Evolutionary conservation across 2,329 filamentous ascomycete species (phyloP), one percentile per base, ranked within the genome.

Genomic region (Colletotrichum abscissum): DNA sequence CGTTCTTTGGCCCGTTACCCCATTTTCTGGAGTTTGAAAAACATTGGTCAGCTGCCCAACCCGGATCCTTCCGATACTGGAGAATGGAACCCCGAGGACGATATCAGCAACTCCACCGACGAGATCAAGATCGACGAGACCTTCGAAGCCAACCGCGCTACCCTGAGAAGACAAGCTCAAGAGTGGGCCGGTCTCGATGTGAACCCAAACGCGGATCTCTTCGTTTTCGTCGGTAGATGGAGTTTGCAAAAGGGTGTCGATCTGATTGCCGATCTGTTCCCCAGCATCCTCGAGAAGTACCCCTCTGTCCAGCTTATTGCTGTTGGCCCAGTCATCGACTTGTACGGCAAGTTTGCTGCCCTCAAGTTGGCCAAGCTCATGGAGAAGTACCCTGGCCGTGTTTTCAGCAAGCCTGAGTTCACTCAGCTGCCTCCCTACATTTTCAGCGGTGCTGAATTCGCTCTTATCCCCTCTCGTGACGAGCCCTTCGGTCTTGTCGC

Each of bases 211-310:
- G 91, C 91, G 2, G 90, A 93, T 71, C 84, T 93, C 9, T 88
- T 93, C 75, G 91, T 93, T 9, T 93, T 93, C 76, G 91, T 93
- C 57, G 91, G 91, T 71, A 88, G 91, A 74, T 93, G 91, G 91
- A 91, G 88, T 11, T 88, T 91, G 85, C 91, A 93, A 77, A 93
- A 93, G 79, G 91, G 91, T 66, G 86, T 93, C 64, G 91, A 93
- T 78, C 82, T 93, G 63, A 92, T 93, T 76, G 91, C 91, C 22
- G 91, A 93, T 77, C 89, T 92, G 52, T 91, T 92, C 80, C 90
- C 91, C 24, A 86, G 86, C 35, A 85, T 93, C 35, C 84, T 93
- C 4, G 90, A 92, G 77, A 84, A 88, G 71, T 85, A 91, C 74
- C 85, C 87, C 2, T 88, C 90, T 74, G 87, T 88, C 0, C 91